Base-by-base conservation (phyloP, 805 yeast species). In the Sugiyamaella marilandica region DNA sequence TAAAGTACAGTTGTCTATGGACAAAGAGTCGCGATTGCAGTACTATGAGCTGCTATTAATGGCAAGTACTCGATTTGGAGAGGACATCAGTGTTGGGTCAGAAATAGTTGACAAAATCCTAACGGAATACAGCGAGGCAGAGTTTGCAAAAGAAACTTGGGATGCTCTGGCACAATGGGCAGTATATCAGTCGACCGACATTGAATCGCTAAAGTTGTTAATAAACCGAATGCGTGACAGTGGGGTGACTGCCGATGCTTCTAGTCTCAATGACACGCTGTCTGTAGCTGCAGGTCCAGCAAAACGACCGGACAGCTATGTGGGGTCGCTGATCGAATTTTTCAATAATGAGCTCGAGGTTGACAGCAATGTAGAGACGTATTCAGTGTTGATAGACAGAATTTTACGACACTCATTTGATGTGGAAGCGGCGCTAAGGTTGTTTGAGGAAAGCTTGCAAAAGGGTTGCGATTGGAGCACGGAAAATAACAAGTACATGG, bases 381-480 rank as follows among this genome's bases (percentile, higher is more conserved):
- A 64, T 48, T 64, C 71, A 0, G 59, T 68, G 5, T 55, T 75
- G 31, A 69, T 78, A 10, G 61, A 69, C 11, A 59, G 73, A 19
- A 65, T 66, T 2, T 55, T 76, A 10, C 24, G 41, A 7, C 48
- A 50, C 8, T 54, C 56, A 1, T 58, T 60, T 2, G 72, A 68
- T 41, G 56, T 62, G 14, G 57, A 57, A 5, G 59, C 56, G 18
- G 75, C 76, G 0, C 61, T 70, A 14, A 50, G 61, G 14, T 41
- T 70, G 5, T 77, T 75, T 59, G 59, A 70, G 5, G 59, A 67
- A 10, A 65, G 72, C 46, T 58, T 74, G 5, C 56, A 64, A 4
- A 60, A 69, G 26, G 79, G 77, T 34, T 70, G 74, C 5, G 71
- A 72, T 26, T 79, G 83, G 82, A 70, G 67, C 31, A 63, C 62